Conservation (phyloP, 2,329 filamentous ascomycete species). For the Ceratocystis smalleyi region DNA sequence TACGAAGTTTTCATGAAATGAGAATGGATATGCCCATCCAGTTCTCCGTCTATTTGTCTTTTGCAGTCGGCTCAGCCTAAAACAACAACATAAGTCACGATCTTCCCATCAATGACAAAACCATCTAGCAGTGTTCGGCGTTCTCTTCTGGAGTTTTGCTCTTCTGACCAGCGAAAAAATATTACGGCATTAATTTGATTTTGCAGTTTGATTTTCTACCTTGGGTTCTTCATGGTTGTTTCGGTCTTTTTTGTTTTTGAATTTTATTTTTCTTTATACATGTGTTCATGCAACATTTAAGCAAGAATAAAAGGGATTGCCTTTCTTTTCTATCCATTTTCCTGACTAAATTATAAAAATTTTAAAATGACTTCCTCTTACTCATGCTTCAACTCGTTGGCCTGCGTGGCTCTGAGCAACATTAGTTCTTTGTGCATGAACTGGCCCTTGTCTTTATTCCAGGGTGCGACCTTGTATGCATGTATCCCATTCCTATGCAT, state of each 20-base stretch:
- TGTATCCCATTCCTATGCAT: neutral
- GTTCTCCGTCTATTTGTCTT: neutral
- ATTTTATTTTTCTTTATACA: neutral
- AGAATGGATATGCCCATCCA: conserved; percentile 15
- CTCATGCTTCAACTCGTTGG: too few species aligned
- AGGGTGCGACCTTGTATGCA: too few species aligned
- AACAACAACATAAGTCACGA: neutral
- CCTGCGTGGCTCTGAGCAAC: too few species aligned
- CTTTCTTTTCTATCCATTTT: too few species aligned
- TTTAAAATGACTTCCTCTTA: too few species aligned
- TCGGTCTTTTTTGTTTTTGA: neutral
- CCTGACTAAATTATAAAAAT: too few species aligned
- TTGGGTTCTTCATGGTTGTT: neutral
- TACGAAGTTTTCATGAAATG: neutral
- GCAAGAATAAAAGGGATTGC: neutral
- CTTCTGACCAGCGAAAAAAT: neutral
- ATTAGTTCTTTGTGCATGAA: too few species aligned
- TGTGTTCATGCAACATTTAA: neutral
- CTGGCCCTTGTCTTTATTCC: too few species aligned
- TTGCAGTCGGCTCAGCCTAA: neutral
- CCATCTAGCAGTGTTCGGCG: neutral
- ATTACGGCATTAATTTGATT: neutral
- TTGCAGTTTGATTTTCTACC: neutral
- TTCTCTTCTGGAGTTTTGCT: conserved; percentile 2
- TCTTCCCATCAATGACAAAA: neutral